Percentiles rank a stretch among this genome's conserved stretches.
phyloP scores from a whole-genome alignment of 805 yeast genomes.

The Schizosaccharomyces osmophilus region DNA sequence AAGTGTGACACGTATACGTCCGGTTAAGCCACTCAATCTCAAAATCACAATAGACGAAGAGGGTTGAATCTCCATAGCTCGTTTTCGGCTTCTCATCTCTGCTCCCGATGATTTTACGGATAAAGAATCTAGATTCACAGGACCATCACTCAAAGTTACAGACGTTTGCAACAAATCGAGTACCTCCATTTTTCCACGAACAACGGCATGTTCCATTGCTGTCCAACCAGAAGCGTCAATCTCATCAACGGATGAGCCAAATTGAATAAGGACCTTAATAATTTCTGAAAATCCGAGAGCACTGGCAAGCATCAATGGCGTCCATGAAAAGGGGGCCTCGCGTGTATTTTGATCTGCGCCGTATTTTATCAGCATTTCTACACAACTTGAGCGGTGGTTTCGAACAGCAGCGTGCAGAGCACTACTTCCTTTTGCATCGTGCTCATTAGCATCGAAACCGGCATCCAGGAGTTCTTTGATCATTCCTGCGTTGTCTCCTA shows the following conservation, averaged over 20 bases:
- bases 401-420: neutral
- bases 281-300: constrained; percentile 51
- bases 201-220: constrained; percentile 87
- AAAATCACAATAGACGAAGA: neutral
- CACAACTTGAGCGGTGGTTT: neutral
- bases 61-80: neutral
- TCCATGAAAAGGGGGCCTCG: constrained; percentile 73
- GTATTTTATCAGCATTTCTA: neutral
- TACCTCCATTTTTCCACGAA: constrained; percentile 61
- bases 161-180: constrained; percentile 21
- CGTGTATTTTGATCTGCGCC: neutral
- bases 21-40: neutral
- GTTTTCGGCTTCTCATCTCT: neutral
- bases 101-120: neutral
- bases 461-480: neutral
- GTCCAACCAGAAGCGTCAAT: constrained; percentile 83
- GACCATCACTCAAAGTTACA: neutral
- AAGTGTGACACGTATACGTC: neutral
- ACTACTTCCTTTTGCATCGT: neutral
- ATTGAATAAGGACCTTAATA: constrained; percentile 27
- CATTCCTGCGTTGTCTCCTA: neutral
- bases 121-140: neutral
- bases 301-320: constrained; percentile 75
- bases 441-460: neutral
- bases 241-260: constrained; percentile 29